Conservation (phyloP, 345 rosid species). For the Corymbia maculata region DNA sequence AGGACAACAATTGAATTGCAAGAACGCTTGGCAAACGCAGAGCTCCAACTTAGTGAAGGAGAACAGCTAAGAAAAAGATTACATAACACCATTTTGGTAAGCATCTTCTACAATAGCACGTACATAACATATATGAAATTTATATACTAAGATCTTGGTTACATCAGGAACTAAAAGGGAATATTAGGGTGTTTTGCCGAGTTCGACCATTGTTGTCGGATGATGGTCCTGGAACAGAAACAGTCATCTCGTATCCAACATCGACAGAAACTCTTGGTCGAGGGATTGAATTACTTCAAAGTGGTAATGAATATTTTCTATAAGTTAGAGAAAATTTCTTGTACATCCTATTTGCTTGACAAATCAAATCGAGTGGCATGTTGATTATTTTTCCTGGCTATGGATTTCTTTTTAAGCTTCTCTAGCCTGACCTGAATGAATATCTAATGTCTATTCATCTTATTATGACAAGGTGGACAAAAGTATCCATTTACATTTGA, state of each 20-base stretch:
- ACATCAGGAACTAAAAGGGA: slow-evolving; percentile 88
- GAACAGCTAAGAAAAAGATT: slow-evolving; percentile 70
- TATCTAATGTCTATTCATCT: not conserved
- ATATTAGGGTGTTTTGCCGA: slow-evolving; percentile 89
- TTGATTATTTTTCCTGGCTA: not conserved
- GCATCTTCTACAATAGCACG: not conserved
- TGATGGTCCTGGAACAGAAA: slow-evolving; percentile 52
- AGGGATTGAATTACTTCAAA: slow-evolving; percentile 74
- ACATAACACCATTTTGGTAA: slow-evolving; percentile 87
- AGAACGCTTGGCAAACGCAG: slow-evolving; percentile 51
- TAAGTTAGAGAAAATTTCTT: not conserved
- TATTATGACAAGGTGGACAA: slow-evolving; percentile 39
- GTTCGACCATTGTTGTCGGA: slow-evolving; percentile 82
- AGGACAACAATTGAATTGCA: slow-evolving; percentile 26
- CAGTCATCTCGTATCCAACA: slow-evolving; percentile 60
- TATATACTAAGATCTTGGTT: not conserved
- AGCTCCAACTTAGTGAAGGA: slow-evolving; percentile 58
- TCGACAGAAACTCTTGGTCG: slow-evolving; percentile 64
- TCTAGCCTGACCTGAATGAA: not conserved
- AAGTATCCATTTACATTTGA: slow-evolving; percentile 85
- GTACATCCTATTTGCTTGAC: not conserved
- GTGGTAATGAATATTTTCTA: slow-evolving; percentile 27
- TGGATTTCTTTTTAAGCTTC: not conserved
- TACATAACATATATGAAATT: not conserved
- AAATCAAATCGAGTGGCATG: not conserved